Evolutionary conservation across 306 rosid genomes (phyloP), one percentile per base, ranked within the genome.

Genomic region (Trifolium repens): DNA sequence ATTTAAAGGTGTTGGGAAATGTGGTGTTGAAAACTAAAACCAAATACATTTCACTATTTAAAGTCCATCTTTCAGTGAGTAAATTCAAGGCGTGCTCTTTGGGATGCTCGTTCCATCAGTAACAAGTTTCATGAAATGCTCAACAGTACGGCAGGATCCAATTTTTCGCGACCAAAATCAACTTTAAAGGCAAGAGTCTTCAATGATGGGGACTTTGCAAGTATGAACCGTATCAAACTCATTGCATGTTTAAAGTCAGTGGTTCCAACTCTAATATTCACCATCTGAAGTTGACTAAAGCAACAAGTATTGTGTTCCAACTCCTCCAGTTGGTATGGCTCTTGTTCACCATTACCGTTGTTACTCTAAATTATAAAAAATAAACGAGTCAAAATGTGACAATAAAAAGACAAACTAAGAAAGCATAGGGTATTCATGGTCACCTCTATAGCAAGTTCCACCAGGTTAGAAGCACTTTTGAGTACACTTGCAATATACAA

Each of bases 381-480:
- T 12, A 46, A 11, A 46, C 2, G 50, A 46, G n/a, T 46, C n/a
- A 46, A 2, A 46, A 2, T 46, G 11, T 12, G 5, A 46, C 50
- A 12, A 12, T 11, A 46, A 12, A 46, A 46, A 46, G 35, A 52
- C 10, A 35, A 65, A 44, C 9, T 5, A 26, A 4, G 13, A 43
- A 22, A 4, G 14, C 13, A 72, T 35, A 54, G 60, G 57, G 60
- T 54, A 54, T 54, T 54, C 30, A 54, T 19, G 60, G 52, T 55
- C 6, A 80, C 75, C 50, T 46, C 52, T 54, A 80, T 34, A 13
- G 8, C 15, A 61, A 74, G 60, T 40, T 60, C 16, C 34, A 24
- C 43, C 76, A 74, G 44, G 72, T 16, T 60, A 9, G 80, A 49
- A 60, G 57, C 53, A 61, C 53, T 80, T 69, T 57, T 42, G 32